Evolutionary conservation across 2,329 filamentous ascomycete genomes (phyloP), one percentile per base, ranked within the genome.

Genomic region (Pseudogymnoascus sp.): DNA sequence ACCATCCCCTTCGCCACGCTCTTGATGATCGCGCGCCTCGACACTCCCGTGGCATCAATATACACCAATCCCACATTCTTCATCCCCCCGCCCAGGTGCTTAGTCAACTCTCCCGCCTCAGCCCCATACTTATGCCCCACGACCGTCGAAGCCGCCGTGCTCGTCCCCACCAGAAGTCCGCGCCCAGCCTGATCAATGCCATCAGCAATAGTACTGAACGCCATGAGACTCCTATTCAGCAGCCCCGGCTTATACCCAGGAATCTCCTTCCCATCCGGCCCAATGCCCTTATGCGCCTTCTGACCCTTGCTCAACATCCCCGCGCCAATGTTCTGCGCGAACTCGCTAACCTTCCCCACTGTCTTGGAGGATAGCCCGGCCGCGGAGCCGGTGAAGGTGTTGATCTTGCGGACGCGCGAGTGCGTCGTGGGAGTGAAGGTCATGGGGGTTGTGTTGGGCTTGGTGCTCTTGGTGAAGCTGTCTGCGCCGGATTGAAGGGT

Each of bases 61-160:
- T 99, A 99, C 33, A 99, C 95, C 28, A 99, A 81, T 5, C 93
- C 95, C 7, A 97, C 95, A 68, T 97, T 99, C 81, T 95, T 96
- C 71, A 97, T 87, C 23, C 93, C 93, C 4, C 91, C 88, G 0
- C 91, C 90, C 19, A 99, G 76, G 62, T 90, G 82, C 44, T 82
- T 82, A 1, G 91, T 88, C 15, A 97, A 80, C 36, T 87, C 82
- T 15, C 92, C 91, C 0, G 95, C 95, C 76, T 99, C 91, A 1
- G 83, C 73, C 4, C 95, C 95, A 79, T 93, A 99, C 67, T 86
- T 87, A 76, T 97, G 95, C n/a, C 87, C 84, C 2, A 97, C 91
- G 61, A 97, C 87, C 0, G 88, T 90, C 36, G 86, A 91, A 23
- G 93, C 89, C n/a, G 93, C 92, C 1, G 83, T 81, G 3, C 90